Evolutionary conservation across 345 rosid genomes (phyloP), one percentile per base, ranked within the genome.

Genomic region (Pseudoturritis turrita): DNA sequence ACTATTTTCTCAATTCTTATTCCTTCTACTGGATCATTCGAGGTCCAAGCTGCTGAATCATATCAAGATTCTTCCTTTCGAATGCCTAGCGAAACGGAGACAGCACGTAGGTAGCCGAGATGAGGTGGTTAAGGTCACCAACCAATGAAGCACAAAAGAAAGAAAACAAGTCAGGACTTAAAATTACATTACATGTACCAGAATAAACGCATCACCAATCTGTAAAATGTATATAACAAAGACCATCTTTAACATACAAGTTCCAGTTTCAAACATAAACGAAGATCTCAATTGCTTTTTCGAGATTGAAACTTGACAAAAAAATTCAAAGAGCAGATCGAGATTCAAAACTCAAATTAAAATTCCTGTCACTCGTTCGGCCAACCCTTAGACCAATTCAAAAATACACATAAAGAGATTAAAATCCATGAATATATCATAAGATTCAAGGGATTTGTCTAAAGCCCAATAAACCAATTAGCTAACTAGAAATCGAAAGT

Each of bases 81-180:
- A n/a, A n/a, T 78, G 81, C 50, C 81, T 77, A 59, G 81, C 77
- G 74, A 78, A 78, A 68, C 81, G 81, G 21, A 78, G 81, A 67
- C 81, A 78, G 70, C 81, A 78, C 0, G 81, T 78, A 41, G 15
- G 81, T 78, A 72, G n/a, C n/a, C n/a, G n/a, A n/a, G n/a, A n/a
- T n/a, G n/a, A n/a, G n/a, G n/a, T n/a, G n/a, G n/a, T n/a, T 78
- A 9, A 78, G 81, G 31, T 78, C 81, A 72, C 81, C 81, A 61
- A 78, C 81, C 72, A 59, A 45, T 9, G 2, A 71, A 26, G 4
- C 36, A 61, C 65, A 51, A 28, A 56, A 47, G 2, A 39, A 15
- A 59, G 2, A 54, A 65, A 11, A 58, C 23, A 54, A 61, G 76
- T 70, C 71, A 76, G 59, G 26, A 45, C 62, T 45, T n/a, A n/a